Evolutionary conservation across 495 filamentous ascomycete genomes (phyloP), one percentile per base, ranked within the genome.

Genomic region (Chaetomium cochliodes): DNA sequence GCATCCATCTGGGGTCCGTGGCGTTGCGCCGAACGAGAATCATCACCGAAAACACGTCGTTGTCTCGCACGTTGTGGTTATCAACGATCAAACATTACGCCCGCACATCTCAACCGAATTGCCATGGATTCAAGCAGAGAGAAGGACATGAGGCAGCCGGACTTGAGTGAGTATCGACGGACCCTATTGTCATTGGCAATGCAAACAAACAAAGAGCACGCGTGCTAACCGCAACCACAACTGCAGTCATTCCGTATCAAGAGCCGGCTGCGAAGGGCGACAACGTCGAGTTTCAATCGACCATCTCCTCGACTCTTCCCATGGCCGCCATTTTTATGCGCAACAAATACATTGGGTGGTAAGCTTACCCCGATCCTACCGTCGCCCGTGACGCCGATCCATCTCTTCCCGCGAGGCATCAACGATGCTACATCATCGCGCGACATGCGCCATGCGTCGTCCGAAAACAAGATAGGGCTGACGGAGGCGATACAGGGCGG

Each of bases 251-350:
- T 58, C 79, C 81, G 23, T 82, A 80, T 66, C 78, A 81, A 71
- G 77, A 80, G 41, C 81, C 82, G 28, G 69, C 67, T 8, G 50
- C 73, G 9, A 85, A 83, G 58, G 70, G 72, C 68, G 82, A 84
- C 18, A 67, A 37, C 66, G 66, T 69, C 70, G 83, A 86, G 51
- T 71, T 82, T 62, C 75, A 71, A 77, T 88, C 89, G 69, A 90
- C 90, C 25, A 83, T 94, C 74, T 85, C 88, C 15, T 93, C 86
- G 72, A 96, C 92, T 9, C 76, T 96, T 71, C 92, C 92, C 42
- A 97, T 97, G 92, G 91, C 91, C 61, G 92, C 92, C 60, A 93
- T 97, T 82, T 96, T 96, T 75, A 93, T 90, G 65, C 82, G 91
- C 54, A 96, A 94, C 77, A 88, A 90, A 83, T 96, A 85, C 81